Evolutionary conservation across 108 stramenopile species (phyloP).

Genomic region (Epithemia pelagica): DNA sequence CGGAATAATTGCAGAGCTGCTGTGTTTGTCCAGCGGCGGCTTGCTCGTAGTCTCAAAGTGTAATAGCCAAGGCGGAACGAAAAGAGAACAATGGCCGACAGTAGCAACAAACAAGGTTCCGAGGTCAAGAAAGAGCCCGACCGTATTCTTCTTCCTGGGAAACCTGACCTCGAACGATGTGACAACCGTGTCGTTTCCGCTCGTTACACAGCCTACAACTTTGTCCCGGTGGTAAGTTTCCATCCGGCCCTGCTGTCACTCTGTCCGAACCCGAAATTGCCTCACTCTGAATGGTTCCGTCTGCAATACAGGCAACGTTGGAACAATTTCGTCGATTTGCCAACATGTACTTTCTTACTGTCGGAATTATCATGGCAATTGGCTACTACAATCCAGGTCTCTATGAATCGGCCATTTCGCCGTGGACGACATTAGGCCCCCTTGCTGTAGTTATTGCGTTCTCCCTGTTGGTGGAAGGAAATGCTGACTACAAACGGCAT

Average conservation of each 20-base stretch:
- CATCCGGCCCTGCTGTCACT: too few relatives aligned
- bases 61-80: too few relatives aligned
- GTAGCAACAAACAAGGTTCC: neutral
- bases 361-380: conserved; percentile 88
- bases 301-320: conserved; percentile 51
- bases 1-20: too few relatives aligned
- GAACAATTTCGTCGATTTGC: conserved; percentile 86
- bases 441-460: conserved; percentile 82
- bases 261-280: too few relatives aligned
- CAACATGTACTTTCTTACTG: conserved; percentile 94
- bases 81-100: neutral
- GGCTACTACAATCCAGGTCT: conserved; percentile 69
- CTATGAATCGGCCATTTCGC: conserved; percentile 81
- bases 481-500: conserved; percentile 86
- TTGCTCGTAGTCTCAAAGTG: too few relatives aligned
- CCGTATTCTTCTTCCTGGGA: conserved; percentile 35
- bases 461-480: conserved; percentile 85
- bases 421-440: conserved; percentile 91
- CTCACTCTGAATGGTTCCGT: too few relatives aligned
- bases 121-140: conserved; percentile 9
- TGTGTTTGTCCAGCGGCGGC: too few relatives aligned
- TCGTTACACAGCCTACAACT: conserved; percentile 57
- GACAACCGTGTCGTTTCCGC: conserved; percentile 57
- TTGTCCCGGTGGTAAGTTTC: conserved; percentile 62
- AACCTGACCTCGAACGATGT: conserved; percentile 35